Conservation (phyloP, 2,329 filamentous ascomycete species). For the Karstenula rhodostoma region DNA sequence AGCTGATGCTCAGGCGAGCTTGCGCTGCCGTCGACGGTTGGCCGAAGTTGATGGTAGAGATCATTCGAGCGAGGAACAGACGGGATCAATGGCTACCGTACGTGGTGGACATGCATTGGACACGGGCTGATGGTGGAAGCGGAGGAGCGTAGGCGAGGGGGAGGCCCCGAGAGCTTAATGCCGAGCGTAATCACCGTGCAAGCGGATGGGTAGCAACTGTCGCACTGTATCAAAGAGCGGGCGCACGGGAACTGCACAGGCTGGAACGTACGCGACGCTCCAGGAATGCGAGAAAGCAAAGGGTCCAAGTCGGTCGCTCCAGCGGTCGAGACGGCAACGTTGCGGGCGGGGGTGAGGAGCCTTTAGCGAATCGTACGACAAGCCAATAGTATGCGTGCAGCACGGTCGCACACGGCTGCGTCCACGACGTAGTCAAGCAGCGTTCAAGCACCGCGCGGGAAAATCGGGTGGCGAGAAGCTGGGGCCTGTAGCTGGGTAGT, state of each 20-base stretch:
- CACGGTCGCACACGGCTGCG: slow-evolving; percentile 28
- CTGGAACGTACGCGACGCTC: slow-evolving; percentile 3
- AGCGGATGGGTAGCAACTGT: neutral
- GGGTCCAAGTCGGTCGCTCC: slow-evolving; percentile 35
- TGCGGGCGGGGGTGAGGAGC: slow-evolving; percentile 43
- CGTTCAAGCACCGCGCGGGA: slow-evolving; percentile 8
- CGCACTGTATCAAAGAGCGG: neutral
- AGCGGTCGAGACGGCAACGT: slow-evolving; percentile 40
- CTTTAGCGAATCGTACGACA: slow-evolving; percentile 46
- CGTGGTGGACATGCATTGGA: slow-evolving; percentile 37
- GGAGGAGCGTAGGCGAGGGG: slow-evolving; percentile 12
- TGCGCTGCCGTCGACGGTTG: slow-evolving; percentile 43
- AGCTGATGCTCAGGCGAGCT: slow-evolving; percentile 50
- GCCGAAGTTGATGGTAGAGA: slow-evolving; percentile 45
- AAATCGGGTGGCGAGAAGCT: slow-evolving; percentile 11
- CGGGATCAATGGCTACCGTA: slow-evolving; percentile 28
- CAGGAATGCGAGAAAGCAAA: slow-evolving; percentile 12
- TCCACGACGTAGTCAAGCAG: slow-evolving; percentile 14
- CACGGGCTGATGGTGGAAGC: slow-evolving; percentile 4
- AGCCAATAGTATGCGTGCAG: slow-evolving; percentile 38
- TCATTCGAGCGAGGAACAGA: slow-evolving; percentile 41
- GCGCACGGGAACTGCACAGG: slow-evolving; percentile 1
- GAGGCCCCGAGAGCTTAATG: slow-evolving; percentile 8
- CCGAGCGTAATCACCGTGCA: slow-evolving; percentile 4
- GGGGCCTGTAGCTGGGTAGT: slow-evolving; percentile 20